Percentiles rank a stretch among this genome's conserved stretches.
These are phyloP conservation scores for Tricholomella constricta DNA, from an alignment of 768 basidiomycete species.

Conservation along the genomic window DNA sequence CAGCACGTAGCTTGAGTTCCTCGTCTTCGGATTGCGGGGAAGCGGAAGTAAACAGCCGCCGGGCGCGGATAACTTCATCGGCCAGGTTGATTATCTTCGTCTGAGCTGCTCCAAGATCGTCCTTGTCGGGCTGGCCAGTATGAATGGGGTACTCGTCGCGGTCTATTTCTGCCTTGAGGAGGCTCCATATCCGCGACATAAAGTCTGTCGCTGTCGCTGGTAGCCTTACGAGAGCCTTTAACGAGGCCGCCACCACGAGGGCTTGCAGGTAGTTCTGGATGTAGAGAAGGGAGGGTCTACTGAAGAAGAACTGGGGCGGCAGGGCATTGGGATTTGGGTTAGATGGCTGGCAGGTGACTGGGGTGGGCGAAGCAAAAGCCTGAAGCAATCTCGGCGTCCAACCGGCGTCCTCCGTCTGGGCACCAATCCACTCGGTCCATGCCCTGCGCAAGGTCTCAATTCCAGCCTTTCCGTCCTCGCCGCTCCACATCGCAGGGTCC, in stretches of 20 bases:
- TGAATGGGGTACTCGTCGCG: constrained; percentile 21
- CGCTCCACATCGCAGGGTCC: constrained; percentile 45
- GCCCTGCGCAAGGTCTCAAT: constrained; percentile 17
- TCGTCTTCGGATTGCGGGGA: constrained; percentile 36
- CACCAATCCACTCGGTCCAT: constrained; percentile 10
- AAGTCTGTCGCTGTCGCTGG: constrained; percentile 36
- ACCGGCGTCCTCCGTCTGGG: constrained; percentile 13
- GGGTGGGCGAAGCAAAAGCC: constrained; percentile 38
- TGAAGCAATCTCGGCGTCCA: constrained; percentile 55
- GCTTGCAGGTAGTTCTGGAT: constrained; percentile 75
- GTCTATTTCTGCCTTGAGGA: constrained; percentile 60
- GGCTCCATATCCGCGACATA: constrained; percentile 63
- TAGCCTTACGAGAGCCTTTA: constrained; percentile 57
- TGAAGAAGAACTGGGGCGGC: constrained; percentile 70
- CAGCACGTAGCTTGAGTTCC: constrained; percentile 54
- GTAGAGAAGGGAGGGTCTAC: constrained; percentile 51
- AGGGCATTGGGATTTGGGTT: constrained; percentile 43
- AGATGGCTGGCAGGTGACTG: constrained; percentile 39
- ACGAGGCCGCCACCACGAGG: constrained; percentile 61
- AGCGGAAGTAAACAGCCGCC: constrained; percentile 28
- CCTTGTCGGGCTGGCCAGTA: neutral
- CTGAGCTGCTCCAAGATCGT: constrained; percentile 23
- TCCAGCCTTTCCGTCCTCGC: constrained; percentile 37
- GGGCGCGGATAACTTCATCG: constrained; percentile 69
- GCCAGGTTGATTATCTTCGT: constrained; percentile 70